Percentiles rank a stretch among this genome's conserved stretches.
Conservation (phyloP, 352 stramenopile species). For the Phytopythium cucurbitacearum region DNA sequence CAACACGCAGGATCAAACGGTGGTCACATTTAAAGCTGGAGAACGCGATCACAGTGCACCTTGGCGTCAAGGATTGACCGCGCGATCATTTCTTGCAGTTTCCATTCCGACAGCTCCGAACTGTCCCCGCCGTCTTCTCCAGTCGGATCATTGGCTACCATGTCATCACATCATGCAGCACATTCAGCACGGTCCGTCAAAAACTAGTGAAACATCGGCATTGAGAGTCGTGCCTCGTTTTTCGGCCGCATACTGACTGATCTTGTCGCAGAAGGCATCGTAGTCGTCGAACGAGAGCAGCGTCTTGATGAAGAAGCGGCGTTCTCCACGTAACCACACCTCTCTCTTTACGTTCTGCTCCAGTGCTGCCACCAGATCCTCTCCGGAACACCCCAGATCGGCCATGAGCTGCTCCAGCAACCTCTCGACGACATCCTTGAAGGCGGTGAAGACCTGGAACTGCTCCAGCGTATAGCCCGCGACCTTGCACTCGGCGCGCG, state of each 20-base stretch:
- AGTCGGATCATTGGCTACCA: slow-evolving; percentile 13
- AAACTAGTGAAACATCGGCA: too few relatives aligned
- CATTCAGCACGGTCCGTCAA: too few relatives aligned
- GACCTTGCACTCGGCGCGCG: slow-evolving; percentile 17
- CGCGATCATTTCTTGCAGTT: slow-evolving; percentile 62
- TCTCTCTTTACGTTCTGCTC: slow-evolving; percentile 33
- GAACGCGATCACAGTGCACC: slow-evolving; percentile 11
- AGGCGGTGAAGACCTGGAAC: slow-evolving; percentile 62
- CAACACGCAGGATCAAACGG: too few relatives aligned
- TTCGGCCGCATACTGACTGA: slow-evolving; percentile 46
- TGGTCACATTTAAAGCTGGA: not conserved
- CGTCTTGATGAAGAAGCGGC: slow-evolving; percentile 63
- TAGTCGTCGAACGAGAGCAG: slow-evolving; percentile 73
- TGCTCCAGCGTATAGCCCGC: slow-evolving; percentile 45
- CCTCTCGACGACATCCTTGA: slow-evolving; percentile 65
- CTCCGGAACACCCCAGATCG: slow-evolving; percentile 55
- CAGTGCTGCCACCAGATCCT: slow-evolving; percentile 48
- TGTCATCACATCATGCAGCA: not conserved
- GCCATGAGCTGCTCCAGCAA: slow-evolving; percentile 53
- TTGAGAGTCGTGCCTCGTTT: slow-evolving; percentile 20
- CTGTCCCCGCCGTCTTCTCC: not conserved
- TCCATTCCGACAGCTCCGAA: slow-evolving; percentile 46
- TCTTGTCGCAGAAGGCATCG: slow-evolving; percentile 48
- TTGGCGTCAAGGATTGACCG: slow-evolving; percentile 61
- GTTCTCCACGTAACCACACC: slow-evolving; percentile 31